phyloP scores from a whole-genome alignment of 2,329 filamentous ascomycete genomes.

The Phyllosticta ampelicida region DNA sequence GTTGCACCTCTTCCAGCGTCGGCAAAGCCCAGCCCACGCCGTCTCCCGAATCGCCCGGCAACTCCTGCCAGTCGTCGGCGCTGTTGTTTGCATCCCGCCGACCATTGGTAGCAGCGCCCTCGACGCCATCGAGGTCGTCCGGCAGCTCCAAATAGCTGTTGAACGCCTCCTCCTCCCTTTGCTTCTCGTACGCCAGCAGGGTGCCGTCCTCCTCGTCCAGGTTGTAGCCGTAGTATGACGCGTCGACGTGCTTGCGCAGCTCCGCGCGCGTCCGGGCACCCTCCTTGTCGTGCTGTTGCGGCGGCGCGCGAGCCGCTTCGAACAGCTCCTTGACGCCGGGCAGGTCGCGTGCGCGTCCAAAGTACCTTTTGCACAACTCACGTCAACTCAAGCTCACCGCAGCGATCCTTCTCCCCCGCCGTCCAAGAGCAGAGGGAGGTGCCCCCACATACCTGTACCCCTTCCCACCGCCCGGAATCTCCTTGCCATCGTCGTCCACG shows the following conservation, averaged over 20 bases:
- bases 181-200: slow-evolving; percentile 67
- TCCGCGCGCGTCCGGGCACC: slow-evolving; percentile 59
- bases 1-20: slow-evolving; percentile 82
- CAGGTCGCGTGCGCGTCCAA: slow-evolving; percentile 77
- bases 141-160: slow-evolving; percentile 53
- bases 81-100: slow-evolving; percentile 16
- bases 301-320: slow-evolving; percentile 50
- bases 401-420: background rate
- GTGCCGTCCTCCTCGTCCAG: slow-evolving; percentile 81
- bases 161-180: slow-evolving; percentile 72
- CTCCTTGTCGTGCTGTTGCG: slow-evolving; percentile 34
- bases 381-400: background rate
- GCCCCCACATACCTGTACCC: slow-evolving; percentile 57
- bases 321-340: slow-evolving; percentile 96
- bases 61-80: slow-evolving; percentile 56
- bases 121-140: slow-evolving; percentile 44
- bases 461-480: slow-evolving; percentile 59
- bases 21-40: slow-evolving; percentile 75
- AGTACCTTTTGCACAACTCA: slow-evolving; percentile 44
- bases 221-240: slow-evolving; percentile 91
- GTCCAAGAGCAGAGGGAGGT: background rate
- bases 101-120: background rate
- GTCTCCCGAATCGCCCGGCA: slow-evolving; percentile 81
- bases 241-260: slow-evolving; percentile 69
- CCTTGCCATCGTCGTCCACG: slow-evolving; percentile 45